phyloP scores from a whole-genome alignment of 805 yeast species.

The Ogataea sp. region DNA sequence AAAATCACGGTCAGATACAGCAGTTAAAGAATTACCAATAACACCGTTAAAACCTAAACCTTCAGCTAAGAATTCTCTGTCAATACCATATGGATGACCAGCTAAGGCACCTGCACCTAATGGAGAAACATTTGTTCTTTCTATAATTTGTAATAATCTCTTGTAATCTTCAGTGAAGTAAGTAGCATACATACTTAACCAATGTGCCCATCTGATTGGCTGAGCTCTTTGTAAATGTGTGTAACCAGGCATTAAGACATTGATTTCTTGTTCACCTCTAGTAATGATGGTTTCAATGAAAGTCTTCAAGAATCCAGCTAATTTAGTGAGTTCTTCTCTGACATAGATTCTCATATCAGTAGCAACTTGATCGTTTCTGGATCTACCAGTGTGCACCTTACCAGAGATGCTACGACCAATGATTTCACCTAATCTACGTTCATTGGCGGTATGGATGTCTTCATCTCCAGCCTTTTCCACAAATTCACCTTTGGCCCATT shows the following conservation, averaged over 20 bases:
- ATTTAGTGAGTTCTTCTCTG: slow-evolving; percentile 63
- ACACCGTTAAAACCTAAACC: slow-evolving; percentile 76
- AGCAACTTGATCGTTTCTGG: slow-evolving; percentile 97
- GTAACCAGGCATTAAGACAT: slow-evolving; percentile 96
- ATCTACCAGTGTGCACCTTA: slow-evolving; percentile 98
- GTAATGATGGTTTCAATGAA: slow-evolving; percentile 59
- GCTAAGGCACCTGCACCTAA: slow-evolving; percentile 97
- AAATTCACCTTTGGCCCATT: slow-evolving; percentile 70
- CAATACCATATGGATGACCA: slow-evolving; percentile 99
- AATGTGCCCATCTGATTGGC: slow-evolving; percentile 99
- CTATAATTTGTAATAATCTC: slow-evolving; percentile 72
- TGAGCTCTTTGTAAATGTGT: slow-evolving; percentile 98
- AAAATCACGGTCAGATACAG: slow-evolving; percentile 96
- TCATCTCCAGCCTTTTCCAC: slow-evolving; percentile 86
- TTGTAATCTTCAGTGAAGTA: slow-evolving; percentile 87
- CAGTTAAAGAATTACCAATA: slow-evolving; percentile 94
- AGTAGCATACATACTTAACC: slow-evolving; percentile 92
- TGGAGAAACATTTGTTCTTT: slow-evolving; percentile 82
- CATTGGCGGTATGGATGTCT: slow-evolving; percentile 98
- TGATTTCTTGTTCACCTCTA: slow-evolving; percentile 83
- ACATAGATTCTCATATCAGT: slow-evolving; percentile 97
- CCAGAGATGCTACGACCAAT: slow-evolving; percentile 94
- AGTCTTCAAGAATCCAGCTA: slow-evolving; percentile 46
- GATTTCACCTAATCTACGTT: slow-evolving; percentile 92
- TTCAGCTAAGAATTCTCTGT: slow-evolving; percentile 79